phyloP scores from a whole-genome alignment of 2,329 filamentous ascomycete genomes.

The Pseudogymnoascus sp. region DNA sequence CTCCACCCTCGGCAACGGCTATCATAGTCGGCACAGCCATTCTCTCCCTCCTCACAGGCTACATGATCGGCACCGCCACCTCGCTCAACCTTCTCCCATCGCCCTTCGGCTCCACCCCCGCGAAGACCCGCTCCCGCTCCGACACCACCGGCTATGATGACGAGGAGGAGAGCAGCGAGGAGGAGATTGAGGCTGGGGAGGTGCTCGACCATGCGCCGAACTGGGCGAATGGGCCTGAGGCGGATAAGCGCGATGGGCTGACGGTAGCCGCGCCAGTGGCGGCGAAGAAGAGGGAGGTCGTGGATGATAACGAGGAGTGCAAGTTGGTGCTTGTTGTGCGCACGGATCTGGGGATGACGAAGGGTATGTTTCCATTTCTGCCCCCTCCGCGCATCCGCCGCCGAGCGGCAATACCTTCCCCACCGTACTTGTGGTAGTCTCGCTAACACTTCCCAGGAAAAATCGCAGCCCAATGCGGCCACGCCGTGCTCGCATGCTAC shows the following conservation, averaged over 20 bases:
- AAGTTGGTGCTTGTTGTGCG: slow-evolving; percentile 89
- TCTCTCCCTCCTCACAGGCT: slow-evolving; percentile 66
- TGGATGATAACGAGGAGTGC: slow-evolving; percentile 62
- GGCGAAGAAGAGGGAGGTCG: slow-evolving; percentile 13
- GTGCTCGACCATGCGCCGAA: slow-evolving; percentile 59
- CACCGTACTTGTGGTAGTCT: neutral
- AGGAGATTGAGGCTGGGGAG: slow-evolving; percentile 53
- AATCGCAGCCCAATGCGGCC: slow-evolving; percentile 89
- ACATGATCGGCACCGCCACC: slow-evolving; percentile 66
- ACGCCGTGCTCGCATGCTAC: slow-evolving; percentile 97
- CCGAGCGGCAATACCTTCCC: slow-evolving; percentile 9
- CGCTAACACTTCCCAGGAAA: slow-evolving; percentile 56
- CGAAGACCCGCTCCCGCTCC: slow-evolving; percentile 24
- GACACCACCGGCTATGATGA: slow-evolving; percentile 50
- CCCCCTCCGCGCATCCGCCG: slow-evolving; percentile 8
- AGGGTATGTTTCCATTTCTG: slow-evolving; percentile 51
- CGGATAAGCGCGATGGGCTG: slow-evolving; percentile 51
- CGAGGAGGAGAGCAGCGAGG: slow-evolving; percentile 60
- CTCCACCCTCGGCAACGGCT: slow-evolving; percentile 26
- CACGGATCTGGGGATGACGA: slow-evolving; percentile 95
- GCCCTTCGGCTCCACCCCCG: slow-evolving; percentile 27
- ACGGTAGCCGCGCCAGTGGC: slow-evolving; percentile 11
- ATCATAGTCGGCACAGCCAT: slow-evolving; percentile 67
- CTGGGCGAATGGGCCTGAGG: slow-evolving; percentile 54
- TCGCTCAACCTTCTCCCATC: slow-evolving; percentile 67